Percentiles rank a stretch among this genome's conserved stretches.
These are phyloP conservation scores for Sphaceloma murrayae DNA, from an alignment of 2,329 filamentous ascomycete species.

Conservation along the genomic window DNA sequence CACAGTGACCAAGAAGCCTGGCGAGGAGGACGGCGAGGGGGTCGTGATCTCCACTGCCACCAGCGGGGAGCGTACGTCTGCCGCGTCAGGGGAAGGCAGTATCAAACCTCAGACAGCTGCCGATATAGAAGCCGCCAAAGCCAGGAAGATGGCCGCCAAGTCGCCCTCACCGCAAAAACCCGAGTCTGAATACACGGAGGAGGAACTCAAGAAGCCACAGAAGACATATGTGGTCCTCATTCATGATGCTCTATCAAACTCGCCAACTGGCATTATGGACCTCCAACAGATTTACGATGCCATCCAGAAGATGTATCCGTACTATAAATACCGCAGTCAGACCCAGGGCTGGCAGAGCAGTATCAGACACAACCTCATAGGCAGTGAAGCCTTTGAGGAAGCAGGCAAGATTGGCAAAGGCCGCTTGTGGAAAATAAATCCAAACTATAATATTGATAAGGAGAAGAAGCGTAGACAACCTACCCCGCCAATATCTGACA, in stretches of 20 bases:
- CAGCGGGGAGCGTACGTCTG: not conserved
- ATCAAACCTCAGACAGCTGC: constrained; percentile 15
- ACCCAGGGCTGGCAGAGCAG: constrained; percentile 58
- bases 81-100: not conserved
- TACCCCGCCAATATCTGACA: constrained; percentile 28
- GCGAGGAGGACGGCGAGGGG: constrained; percentile 21
- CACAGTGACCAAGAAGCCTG: constrained; percentile 19
- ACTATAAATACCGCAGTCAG: constrained; percentile 50
- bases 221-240: constrained; percentile 56
- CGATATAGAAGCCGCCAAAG: constrained; percentile 27
- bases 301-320: constrained; percentile 54
- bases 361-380: constrained; percentile 54
- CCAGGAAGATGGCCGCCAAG: constrained; percentile 41
- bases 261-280: constrained; percentile 48
- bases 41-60: constrained; percentile 2
- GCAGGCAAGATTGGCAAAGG: constrained; percentile 53
- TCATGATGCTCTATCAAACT: constrained; percentile 51
- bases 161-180: constrained; percentile 55
- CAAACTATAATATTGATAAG: constrained; percentile 50
- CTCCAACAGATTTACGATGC: constrained; percentile 57
- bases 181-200: constrained; percentile 57
- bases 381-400: constrained; percentile 51
- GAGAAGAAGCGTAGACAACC: constrained; percentile 43
- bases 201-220: constrained; percentile 60
- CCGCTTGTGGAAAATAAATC: constrained; percentile 53